A percentile compares a stretch with the other conserved stretches of the same genome.
These are phyloP conservation scores for Pseudogymnoascus sp. DNA, from an alignment of 2,329 filamentous ascomycete genomes.

Conservation along the genomic window DNA sequence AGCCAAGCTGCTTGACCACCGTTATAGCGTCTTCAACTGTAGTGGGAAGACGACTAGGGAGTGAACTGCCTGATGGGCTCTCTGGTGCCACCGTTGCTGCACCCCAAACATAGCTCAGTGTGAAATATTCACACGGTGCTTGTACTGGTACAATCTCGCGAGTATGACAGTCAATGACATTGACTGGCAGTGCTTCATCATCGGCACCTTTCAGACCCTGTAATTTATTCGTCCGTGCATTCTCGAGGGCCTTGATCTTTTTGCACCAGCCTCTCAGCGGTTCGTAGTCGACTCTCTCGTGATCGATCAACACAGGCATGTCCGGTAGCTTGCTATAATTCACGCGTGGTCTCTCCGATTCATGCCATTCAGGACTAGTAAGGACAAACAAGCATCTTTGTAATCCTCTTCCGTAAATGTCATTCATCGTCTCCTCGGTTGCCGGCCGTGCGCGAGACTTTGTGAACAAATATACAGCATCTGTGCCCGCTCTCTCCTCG, in stretches of 20 bases:
- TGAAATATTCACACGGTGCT: slow-evolving; percentile 9
- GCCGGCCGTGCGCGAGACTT: neutral
- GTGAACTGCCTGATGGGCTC: neutral
- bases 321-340: neutral
- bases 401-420: neutral
- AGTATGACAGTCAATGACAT: slow-evolving; percentile 11
- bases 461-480: neutral
- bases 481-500: neutral
- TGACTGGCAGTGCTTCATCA: neutral
- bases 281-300: neutral
- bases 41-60: slow-evolving; percentile 11
- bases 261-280: neutral
- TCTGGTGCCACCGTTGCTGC: neutral
- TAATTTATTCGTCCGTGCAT: neutral
- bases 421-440: neutral
- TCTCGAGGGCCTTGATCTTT: neutral
- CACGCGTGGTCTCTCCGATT: neutral
- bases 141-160: slow-evolving; percentile 1
- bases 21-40: slow-evolving; percentile 12
- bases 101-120: slow-evolving; percentile 14
- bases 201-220: neutral
- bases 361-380: neutral
- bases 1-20: slow-evolving; percentile 8
- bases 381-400: neutral
- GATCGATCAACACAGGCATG: neutral